A percentile compares a stretch with the other conserved stretches of the same genome.
phyloP scores from a whole-genome alignment of 1,284 basidiomycete genomes.

The Ustilago xerochloae region DNA sequence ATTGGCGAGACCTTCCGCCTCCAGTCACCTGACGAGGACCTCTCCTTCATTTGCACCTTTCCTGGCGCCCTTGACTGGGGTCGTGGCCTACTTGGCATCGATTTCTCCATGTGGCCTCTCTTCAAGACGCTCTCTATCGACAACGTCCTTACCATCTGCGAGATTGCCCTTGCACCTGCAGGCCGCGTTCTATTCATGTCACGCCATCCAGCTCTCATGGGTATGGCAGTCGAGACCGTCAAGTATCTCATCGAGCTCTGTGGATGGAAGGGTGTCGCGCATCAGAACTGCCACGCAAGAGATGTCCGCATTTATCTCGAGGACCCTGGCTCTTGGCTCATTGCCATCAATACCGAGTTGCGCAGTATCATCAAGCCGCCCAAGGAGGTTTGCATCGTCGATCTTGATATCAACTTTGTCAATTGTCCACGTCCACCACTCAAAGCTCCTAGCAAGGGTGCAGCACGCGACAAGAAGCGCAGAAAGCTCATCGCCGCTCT shows the following conservation, averaged over 20 bases:
- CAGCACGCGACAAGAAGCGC: constrained; percentile 84
- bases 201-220: constrained; percentile 88
- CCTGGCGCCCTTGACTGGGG: constrained; percentile 70
- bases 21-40: constrained; percentile 63
- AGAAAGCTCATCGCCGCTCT: constrained; percentile 73
- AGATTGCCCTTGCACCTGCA: constrained; percentile 92
- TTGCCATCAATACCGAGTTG: constrained; percentile 87
- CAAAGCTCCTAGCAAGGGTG: constrained; percentile 81
- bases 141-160: constrained; percentile 91
- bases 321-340: constrained; percentile 84
- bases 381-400: constrained; percentile 85
- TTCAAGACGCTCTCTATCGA: constrained; percentile 94
- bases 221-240: constrained; percentile 86
- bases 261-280: constrained; percentile 86
- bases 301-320: constrained; percentile 84
- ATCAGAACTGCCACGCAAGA: constrained; percentile 76
- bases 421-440: constrained; percentile 82
- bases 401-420: constrained; percentile 92
- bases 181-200: constrained; percentile 91
- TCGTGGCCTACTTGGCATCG: constrained; percentile 68
- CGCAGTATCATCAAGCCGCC: constrained; percentile 79
- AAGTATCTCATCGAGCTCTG: constrained; percentile 92
- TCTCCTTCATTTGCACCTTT: constrained; percentile 61
- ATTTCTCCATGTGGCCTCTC: constrained; percentile 94
- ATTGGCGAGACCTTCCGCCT: constrained; percentile 61